These are phyloP conservation scores for Lactarius hatsudake DNA, from an alignment of 768 basidiomycete species.

Conservation along the genomic window DNA sequence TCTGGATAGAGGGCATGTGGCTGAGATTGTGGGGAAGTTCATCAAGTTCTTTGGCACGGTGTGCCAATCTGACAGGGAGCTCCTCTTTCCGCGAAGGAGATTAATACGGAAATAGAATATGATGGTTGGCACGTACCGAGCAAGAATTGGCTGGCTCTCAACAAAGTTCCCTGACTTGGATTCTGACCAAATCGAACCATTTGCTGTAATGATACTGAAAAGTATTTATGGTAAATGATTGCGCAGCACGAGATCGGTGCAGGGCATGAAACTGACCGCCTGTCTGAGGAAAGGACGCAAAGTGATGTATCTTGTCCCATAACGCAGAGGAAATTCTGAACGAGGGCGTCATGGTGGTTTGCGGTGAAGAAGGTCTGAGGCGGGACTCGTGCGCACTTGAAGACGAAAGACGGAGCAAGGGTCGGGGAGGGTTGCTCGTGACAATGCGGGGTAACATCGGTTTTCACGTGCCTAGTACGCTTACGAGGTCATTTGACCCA, in stretches of 20 bases:
- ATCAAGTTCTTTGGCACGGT: conserved; percentile 94
- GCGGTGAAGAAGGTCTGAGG: not conserved
- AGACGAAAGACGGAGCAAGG: not conserved
- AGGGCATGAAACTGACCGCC: conserved; percentile 54
- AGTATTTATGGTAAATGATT: conserved; percentile 7
- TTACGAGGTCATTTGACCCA: not conserved
- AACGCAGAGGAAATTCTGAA: conserved; percentile 76
- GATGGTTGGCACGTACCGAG: conserved; percentile 49
- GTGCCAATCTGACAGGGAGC: conserved; percentile 90
- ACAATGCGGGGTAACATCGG: not conserved
- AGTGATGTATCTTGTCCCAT: conserved; percentile 91
- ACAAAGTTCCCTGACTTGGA: conserved; percentile 87
- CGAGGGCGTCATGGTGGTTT: conserved; percentile 36
- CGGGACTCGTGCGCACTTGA: too few relatives aligned
- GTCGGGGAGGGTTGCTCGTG: not conserved
- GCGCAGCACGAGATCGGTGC: not conserved
- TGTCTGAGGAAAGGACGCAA: conserved; percentile 89
- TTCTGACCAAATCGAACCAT: conserved; percentile 98
- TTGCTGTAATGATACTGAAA: conserved; percentile 89
- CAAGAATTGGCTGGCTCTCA: conserved; percentile 90
- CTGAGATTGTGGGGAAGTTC: conserved; percentile 89
- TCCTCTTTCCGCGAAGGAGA: conserved; percentile 58
- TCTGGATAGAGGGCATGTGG: conserved; percentile 88
- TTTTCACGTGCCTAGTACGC: not conserved
- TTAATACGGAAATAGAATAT: conserved; percentile 2